These are phyloP conservation scores for Trichophyton mentagrophytes DNA, from an alignment of 2,329 filamentous ascomycete species.

Conservation along the genomic window DNA sequence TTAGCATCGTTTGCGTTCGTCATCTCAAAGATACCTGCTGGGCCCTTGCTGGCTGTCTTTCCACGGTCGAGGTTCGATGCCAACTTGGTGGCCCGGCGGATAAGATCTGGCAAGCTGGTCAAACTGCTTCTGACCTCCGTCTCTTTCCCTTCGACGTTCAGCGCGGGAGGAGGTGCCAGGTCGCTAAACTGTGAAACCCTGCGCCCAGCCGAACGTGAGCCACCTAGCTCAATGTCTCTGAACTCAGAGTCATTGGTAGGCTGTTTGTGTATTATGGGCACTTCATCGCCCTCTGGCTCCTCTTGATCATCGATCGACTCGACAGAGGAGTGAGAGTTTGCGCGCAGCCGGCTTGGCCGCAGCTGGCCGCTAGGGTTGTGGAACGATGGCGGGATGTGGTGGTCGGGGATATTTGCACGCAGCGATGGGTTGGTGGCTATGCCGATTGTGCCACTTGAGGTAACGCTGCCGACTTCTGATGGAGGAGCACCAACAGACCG, in stretches of 20 bases:
- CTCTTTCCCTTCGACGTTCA: constrained; percentile 68
- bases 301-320: neutral
- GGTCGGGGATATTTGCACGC: neutral
- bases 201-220: neutral
- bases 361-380: neutral
- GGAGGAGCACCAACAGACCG: neutral
- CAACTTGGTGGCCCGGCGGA: constrained; percentile 71
- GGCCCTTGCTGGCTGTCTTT: constrained; percentile 45
- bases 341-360: neutral
- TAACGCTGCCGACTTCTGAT: neutral
- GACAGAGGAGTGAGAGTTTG: neutral
- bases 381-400: neutral
- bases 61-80: constrained; percentile 82
- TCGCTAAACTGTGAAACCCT: neutral
- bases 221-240: neutral
- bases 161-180: constrained; percentile 48
- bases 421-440: neutral
- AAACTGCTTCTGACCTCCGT: constrained; percentile 77
- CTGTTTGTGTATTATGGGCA: neutral
- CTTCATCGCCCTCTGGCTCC: neutral
- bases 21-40: constrained; percentile 40
- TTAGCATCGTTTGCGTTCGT: constrained; percentile 24
- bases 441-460: neutral
- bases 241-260: neutral
- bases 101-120: constrained; percentile 84